Percentiles rank a stretch among this genome's conserved stretches.
These are phyloP conservation scores for Sisymbrium irio DNA, from an alignment of 345 rosid species.

Conservation along the genomic window DNA sequence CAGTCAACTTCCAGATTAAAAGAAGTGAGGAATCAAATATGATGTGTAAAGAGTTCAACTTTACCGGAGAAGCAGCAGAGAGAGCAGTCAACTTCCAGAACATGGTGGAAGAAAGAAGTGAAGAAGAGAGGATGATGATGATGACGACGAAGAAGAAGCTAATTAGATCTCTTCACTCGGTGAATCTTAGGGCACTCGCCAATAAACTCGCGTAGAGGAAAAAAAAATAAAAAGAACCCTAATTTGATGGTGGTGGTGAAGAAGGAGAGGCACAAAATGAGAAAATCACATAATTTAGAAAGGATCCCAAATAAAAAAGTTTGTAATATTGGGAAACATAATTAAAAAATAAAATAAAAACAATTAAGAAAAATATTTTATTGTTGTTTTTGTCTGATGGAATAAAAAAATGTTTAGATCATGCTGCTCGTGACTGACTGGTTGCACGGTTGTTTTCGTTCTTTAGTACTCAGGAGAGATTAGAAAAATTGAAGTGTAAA, in stretches of 20 bases:
- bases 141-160: no score
- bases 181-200: constrained; percentile 15
- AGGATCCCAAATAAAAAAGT: constrained; percentile 15
- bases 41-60: constrained; percentile 31
- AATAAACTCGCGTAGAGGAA: background rate
- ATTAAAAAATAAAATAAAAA: background rate
- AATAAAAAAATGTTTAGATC: background rate
- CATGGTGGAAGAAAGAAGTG: constrained; percentile 43
- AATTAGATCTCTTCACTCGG: no score
- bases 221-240: constrained; percentile 24
- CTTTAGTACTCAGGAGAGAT: no score
- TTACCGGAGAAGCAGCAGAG: constrained; percentile 89
- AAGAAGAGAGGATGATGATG: constrained; percentile 5
- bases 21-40: constrained; percentile 8
- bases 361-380: background rate
- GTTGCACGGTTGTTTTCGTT: background rate
- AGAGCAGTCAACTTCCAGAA: constrained; percentile 94
- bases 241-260: constrained; percentile 29
- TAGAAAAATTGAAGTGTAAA: no score
- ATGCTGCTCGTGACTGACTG: background rate
- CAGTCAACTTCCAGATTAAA: no score
- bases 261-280: constrained; percentile 25
- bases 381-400: background rate
- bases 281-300: constrained; percentile 34
- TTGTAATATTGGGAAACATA: no score